Percentiles rank a stretch among this genome's conserved stretches.
Conservation (phyloP, 148 eudicot genomes). For the Pharnaceum exiguum region DNA sequence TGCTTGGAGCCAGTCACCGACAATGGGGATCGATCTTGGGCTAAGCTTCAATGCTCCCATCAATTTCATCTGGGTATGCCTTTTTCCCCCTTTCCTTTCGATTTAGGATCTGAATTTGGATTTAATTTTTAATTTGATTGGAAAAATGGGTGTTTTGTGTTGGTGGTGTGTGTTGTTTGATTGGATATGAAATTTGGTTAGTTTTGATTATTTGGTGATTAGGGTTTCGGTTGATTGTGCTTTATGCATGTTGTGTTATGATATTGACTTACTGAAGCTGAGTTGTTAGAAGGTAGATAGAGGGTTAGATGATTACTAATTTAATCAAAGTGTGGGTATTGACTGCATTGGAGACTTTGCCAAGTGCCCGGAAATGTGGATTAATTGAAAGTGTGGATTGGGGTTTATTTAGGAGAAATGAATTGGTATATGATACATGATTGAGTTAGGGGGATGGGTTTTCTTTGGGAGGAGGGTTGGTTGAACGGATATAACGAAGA, state of each 20-base stretch:
- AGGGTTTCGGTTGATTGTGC: background rate
- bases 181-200: background rate
- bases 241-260: background rate
- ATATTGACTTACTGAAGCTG: background rate
- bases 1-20: conserved; percentile 71
- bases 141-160: background rate
- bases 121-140: background rate
- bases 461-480: too few relatives aligned
- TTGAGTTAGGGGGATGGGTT: too few relatives aligned
- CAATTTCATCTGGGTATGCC: conserved; percentile 84
- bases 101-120: conserved; percentile 3
- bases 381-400: too few relatives aligned
- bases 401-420: too few relatives aligned
- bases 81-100: background rate
- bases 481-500: too few relatives aligned
- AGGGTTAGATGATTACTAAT: too few relatives aligned
- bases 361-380: too few relatives aligned
- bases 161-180: background rate
- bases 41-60: conserved; percentile 92
- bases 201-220: background rate
- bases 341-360: too few relatives aligned
- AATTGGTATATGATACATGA: too few relatives aligned
- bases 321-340: too few relatives aligned
- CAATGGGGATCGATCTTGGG: conserved; percentile 77
- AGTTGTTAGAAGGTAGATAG: too few relatives aligned